Base-by-base conservation (phyloP, 1,284 basidiomycete genomes). In the Ceratobasidium sp. region DNA sequence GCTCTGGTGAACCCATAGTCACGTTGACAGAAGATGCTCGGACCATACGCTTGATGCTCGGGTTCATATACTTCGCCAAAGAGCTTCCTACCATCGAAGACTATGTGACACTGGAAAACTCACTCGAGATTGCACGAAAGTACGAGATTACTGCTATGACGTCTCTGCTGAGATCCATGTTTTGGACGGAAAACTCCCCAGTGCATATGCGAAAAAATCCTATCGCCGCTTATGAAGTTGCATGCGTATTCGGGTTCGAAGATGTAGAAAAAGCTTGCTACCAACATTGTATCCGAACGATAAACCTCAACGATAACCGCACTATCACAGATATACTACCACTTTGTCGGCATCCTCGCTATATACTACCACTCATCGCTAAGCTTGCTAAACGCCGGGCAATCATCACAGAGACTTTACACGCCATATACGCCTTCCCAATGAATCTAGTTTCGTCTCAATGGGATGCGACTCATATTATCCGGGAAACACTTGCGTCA, bases 41-140 rank as follows among this genome's bases (percentile, higher is more conserved):
- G 45, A 69, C 50, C 3, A 55, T 69, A 36, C 64, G 64, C 26
- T 41, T 69, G 36, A 57, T 69, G 52, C 64, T 69, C 18, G 14
- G 3, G 6, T 69, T 39, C 26, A 9, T 69, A 28, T 57, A 69
- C 23, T 53, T 53, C 14, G 32, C 34, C 2, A 50, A 57, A 45
- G 23, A 55, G 23, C n/a, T 16, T 14, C 52, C 64, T 18, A 16
- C 36, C 14, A 57, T 69, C 50, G 52, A 69, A 6, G 28, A 69
- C 43, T 30, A 55, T 28, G 23, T 43, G 6, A 14, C 39, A 21
- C 39, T 57, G 36, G 52, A 26, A 34, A 55, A 57, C 0, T 50
- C 39, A 3, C 30, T 69, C 23, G 64, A 69, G 23, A 21, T 69
- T 10, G 64, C 64, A 6, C 64, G 52, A 14, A 69, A 69, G 52